Evolutionary conservation across 305 asterid genomes (phyloP).

Genomic region (Fraxinus xanthoxyloides): DNA sequence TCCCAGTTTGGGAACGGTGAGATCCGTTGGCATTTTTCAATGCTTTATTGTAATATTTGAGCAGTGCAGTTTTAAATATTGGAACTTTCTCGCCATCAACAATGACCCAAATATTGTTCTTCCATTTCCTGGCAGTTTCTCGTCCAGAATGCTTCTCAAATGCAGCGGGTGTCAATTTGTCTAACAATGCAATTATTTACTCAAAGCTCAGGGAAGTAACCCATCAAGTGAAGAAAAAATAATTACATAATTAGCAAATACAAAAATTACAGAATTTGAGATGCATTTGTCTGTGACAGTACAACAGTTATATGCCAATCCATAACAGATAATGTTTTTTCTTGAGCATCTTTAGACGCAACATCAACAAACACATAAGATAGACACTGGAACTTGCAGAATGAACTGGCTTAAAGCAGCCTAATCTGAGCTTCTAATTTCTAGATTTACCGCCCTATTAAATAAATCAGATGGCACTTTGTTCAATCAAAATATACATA

Average conservation of each 20-base stretch:
- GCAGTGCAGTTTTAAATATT: constrained; percentile 42
- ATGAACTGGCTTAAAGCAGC: neutral
- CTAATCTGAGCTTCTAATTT: neutral
- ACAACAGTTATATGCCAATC: neutral
- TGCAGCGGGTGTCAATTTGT: constrained; percentile 52
- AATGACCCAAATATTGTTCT: constrained; percentile 50
- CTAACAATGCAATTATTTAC: constrained; percentile 21
- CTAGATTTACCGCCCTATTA: neutral
- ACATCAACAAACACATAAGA: neutral
- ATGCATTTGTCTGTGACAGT: neutral
- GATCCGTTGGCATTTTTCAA: constrained; percentile 41
- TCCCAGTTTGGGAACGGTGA: constrained; percentile 30
- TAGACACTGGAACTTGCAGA: neutral
- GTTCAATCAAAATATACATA: neutral
- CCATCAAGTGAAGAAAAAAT: neutral
- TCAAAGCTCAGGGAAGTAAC: constrained; percentile 4
- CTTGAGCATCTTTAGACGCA: neutral
- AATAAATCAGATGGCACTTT: neutral
- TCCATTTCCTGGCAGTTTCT: constrained; percentile 57
- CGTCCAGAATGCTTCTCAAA: constrained; percentile 58
- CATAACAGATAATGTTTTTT: neutral
- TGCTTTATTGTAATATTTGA: constrained; percentile 44
- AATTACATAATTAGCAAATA: neutral
- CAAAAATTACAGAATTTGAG: neutral
- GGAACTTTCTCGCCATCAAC: constrained; percentile 50